Evolutionary conservation across 1,284 basidiomycete genomes (phyloP).

Genomic region (Papiliotrema nemorosa): DNA sequence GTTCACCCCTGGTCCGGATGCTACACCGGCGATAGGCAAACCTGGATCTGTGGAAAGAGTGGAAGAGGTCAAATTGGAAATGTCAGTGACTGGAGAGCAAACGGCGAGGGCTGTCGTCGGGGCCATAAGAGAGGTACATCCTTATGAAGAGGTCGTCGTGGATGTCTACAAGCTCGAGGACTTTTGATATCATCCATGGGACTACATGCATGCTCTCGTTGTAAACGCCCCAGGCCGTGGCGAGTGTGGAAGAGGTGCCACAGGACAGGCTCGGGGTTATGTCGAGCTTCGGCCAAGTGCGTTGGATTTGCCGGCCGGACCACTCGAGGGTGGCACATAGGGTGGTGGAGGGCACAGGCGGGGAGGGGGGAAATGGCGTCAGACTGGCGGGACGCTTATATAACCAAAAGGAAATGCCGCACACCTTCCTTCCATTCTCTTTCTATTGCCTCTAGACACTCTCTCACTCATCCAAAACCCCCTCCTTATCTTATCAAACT

Average conservation of each 20-base stretch:
- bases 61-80: conserved; percentile 1
- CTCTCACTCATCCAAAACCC: background rate
- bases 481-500: conserved; percentile 5
- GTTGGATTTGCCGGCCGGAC: no score
- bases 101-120: background rate
- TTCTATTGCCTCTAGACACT: conserved; percentile 8
- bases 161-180: conserved; percentile 1
- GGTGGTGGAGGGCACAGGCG: no score
- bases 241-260: no score
- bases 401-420: background rate
- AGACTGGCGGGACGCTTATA: background rate
- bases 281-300: no score
- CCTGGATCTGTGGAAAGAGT: background rate
- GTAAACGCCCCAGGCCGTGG: no score
- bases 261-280: no score
- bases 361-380: background rate
- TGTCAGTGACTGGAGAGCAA: background rate
- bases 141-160: conserved; percentile 2
- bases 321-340: no score
- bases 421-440: background rate
- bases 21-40: background rate
- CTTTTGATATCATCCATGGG: background rate
- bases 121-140: background rate
- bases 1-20: background rate
- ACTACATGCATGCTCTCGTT: background rate